Conservation (phyloP, 2,329 filamentous ascomycete species). For the Trichophyton equinum region DNA sequence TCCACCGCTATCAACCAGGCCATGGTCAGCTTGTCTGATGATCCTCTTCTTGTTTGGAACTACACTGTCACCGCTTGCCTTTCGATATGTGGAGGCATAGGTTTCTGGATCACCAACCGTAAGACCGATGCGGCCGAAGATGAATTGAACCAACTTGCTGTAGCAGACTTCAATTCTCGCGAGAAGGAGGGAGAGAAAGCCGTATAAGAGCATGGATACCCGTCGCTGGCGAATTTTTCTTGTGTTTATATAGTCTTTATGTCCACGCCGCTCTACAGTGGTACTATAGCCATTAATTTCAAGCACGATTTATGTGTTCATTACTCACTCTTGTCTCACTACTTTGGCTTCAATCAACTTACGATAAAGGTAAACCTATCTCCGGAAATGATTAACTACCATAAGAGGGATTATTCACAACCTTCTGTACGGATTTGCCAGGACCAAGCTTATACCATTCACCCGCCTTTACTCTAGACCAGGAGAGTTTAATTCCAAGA, state of each 20-base stretch:
- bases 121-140: conserved; percentile 57
- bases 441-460: too few relatives aligned
- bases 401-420: too few relatives aligned
- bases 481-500: too few relatives aligned
- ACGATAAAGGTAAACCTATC: too few relatives aligned
- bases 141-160: conserved; percentile 41
- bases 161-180: neutral
- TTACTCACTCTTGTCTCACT: neutral
- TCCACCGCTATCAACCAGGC: conserved; percentile 59
- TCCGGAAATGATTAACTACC: too few relatives aligned
- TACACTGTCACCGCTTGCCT: conserved; percentile 53
- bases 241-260: neutral
- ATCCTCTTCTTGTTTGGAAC: conserved; percentile 60
- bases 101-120: conserved; percentile 57
- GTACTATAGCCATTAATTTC: conserved; percentile 1
- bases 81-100: conserved; percentile 42
- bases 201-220: neutral
- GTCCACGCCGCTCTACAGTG: neutral
- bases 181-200: neutral
- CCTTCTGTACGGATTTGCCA: too few relatives aligned
- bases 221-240: neutral
- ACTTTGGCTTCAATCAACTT: too few relatives aligned
- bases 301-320: neutral
- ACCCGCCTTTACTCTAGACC: too few relatives aligned
- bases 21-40: conserved; percentile 47